Conservation (phyloP, 345 rosid genomes). For the Cardiospermum halicacabum region DNA sequence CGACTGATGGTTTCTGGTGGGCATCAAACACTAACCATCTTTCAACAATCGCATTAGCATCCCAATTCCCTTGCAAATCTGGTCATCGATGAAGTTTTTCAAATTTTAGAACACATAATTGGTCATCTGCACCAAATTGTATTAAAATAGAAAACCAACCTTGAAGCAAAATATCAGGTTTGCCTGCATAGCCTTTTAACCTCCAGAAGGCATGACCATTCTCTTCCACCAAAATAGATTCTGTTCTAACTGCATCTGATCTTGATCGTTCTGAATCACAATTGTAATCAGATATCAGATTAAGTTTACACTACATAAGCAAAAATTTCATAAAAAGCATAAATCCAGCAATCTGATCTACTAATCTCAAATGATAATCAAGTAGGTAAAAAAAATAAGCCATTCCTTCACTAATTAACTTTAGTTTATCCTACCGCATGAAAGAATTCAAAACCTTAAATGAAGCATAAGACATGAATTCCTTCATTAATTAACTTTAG, state of each 20-base stretch:
- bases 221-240: slow-evolving; percentile 39
- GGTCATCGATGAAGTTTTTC: slow-evolving; percentile 15
- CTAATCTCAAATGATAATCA: background rate
- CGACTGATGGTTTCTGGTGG: slow-evolving; percentile 52
- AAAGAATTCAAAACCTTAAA: background rate
- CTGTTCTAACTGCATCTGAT: slow-evolving; percentile 68
- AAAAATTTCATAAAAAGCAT: too few species aligned
- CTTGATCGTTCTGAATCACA: slow-evolving; percentile 37
- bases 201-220: slow-evolving; percentile 65
- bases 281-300: slow-evolving; percentile 7
- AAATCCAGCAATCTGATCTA: too few species aligned
- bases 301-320: background rate
- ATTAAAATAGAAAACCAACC: slow-evolving; percentile 33
- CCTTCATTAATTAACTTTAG: too few species aligned
- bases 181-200: slow-evolving; percentile 35
- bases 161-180: slow-evolving; percentile 57
- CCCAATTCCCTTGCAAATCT: slow-evolving; percentile 40
- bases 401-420: background rate
- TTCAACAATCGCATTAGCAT: slow-evolving; percentile 35
- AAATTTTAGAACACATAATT: background rate
- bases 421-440: background rate
- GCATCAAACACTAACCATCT: slow-evolving; percentile 56
- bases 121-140: background rate
- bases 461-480: background rate
- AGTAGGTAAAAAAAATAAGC: background rate